Percentiles rank a stretch among this genome's conserved stretches.
phyloP scores from a whole-genome alignment of 2,329 filamentous ascomycete species.

The Talaromyces sp. region DNA sequence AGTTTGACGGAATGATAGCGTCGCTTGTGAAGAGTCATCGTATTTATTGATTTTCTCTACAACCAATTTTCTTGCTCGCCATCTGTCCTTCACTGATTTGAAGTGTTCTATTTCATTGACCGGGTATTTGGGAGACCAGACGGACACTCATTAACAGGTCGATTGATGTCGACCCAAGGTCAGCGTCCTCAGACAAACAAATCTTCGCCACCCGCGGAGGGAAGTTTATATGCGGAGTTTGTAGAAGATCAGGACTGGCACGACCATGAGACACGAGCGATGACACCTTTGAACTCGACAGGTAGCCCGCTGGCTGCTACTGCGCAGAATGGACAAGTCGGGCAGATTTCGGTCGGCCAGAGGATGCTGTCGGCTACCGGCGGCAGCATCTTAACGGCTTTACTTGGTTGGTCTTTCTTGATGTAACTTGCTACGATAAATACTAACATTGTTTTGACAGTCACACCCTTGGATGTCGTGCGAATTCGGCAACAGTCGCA shows the following conservation, averaged over 20 bases:
- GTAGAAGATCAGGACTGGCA: slow-evolving; percentile 25
- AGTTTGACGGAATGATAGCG: slow-evolving; percentile 3
- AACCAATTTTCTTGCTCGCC: background rate
- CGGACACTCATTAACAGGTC: background rate
- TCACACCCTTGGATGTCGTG: slow-evolving; percentile 94
- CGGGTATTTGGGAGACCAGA: background rate
- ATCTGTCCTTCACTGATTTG: background rate
- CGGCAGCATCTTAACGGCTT: slow-evolving; percentile 82
- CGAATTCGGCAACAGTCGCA: slow-evolving; percentile 93
- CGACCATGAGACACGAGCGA: slow-evolving; percentile 32
- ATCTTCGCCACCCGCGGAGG: slow-evolving; percentile 22
- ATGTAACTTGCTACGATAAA: background rate
- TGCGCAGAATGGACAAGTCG: slow-evolving; percentile 18
- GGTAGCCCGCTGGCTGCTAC: slow-evolving; percentile 22
- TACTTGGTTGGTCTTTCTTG: slow-evolving; percentile 64
- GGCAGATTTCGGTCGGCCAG: slow-evolving; percentile 72
- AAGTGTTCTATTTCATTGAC: background rate
- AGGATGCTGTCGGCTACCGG: slow-evolving; percentile 94
- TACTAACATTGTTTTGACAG: slow-evolving; percentile 44
- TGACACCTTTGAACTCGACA: slow-evolving; percentile 31
- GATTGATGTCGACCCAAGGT: slow-evolving; percentile 28
- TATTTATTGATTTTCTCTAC: background rate
- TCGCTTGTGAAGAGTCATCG: background rate
- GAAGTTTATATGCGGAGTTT: slow-evolving; percentile 10
- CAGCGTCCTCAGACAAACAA: slow-evolving; percentile 22